Evolutionary conservation across 257 asterid genomes (phyloP), one percentile per base, ranked within the genome.

Genomic region (Coffea canephora): DNA sequence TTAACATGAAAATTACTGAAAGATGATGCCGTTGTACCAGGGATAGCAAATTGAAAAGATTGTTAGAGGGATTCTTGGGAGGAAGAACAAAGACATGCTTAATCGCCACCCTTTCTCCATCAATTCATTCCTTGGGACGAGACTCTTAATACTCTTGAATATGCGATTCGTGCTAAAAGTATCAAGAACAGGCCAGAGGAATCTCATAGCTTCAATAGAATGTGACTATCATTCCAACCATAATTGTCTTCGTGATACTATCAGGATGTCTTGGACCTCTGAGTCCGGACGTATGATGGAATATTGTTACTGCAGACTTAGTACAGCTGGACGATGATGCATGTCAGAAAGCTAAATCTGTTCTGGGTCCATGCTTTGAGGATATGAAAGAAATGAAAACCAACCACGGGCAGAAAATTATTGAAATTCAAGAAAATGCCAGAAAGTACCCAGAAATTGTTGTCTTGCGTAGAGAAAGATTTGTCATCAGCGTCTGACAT

Each of bases 11-110:
- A 70, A 70, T 45, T 43, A 43, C 75, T 39, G 48, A 45, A 39
- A 41, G 50, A 18, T 39, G 73, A 41, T 19, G 31, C 21, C 52
- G 39, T 5, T 25, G 5, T 46, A 3, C n/a, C 88, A 88, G 92
- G 85, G 93, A 31, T 71, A 91, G 96, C 81, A 91, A 91, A 84
- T 84, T 91, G 79, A 91, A 91, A 69, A 87, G 93, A 83, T 74
- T 91, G 79, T 75, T 91, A 83, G 85, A 91, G 82, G 92, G 89
- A 80, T 89, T 91, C 1, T 82, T 91, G 66, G 96, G 93, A 71
- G 93, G 96, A 54, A 91, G 84, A 72, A 88, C 91, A 23, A 91
- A 87, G 83, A 87, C 92, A 55, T 89, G 96, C 79, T 86, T 88
- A 78, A 89, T 88, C 21, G 93, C 92, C 36, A 91, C 91, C 5